phyloP scores from a whole-genome alignment of 495 filamentous ascomycete species.

The Hypoxylon lienhwacheense region DNA sequence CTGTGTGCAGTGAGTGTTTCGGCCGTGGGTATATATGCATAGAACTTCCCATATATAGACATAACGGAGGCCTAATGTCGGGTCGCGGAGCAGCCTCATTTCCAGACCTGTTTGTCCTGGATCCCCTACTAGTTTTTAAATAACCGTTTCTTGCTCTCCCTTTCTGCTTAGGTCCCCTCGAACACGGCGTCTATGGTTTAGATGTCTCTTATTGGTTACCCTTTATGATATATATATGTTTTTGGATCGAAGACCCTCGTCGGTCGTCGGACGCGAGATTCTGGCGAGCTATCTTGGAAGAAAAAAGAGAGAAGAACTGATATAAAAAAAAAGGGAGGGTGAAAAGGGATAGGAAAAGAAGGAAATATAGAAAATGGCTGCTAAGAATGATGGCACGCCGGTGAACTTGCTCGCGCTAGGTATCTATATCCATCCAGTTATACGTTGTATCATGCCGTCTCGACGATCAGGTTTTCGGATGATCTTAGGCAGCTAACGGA shows the following conservation, averaged over 20 bases:
- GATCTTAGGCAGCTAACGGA: background rate
- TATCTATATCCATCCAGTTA: background rate
- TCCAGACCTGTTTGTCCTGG: too few species aligned
- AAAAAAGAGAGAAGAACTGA: background rate
- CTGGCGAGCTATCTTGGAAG: background rate
- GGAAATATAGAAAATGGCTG: background rate
- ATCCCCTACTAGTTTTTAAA: too few species aligned
- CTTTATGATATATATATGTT: background rate
- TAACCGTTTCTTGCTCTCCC: too few species aligned
- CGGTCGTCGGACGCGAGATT: background rate
- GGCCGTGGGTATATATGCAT: too few species aligned
- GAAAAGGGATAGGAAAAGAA: background rate
- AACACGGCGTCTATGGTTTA: too few species aligned
- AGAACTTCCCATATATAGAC: too few species aligned
- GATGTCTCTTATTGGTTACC: too few species aligned
- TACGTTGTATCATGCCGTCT: background rate
- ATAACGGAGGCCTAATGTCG: too few species aligned
- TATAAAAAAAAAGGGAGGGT: background rate
- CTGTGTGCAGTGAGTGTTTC: too few species aligned
- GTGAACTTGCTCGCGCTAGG: constrained; percentile 6
- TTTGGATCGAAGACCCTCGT: background rate
- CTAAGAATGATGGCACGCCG: constrained; percentile 3
- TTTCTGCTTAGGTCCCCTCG: too few species aligned
- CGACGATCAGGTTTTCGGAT: background rate
- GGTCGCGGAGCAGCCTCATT: too few species aligned